A percentile compares a stretch with the other conserved stretches of the same genome.
These are phyloP conservation scores for Luzula sylvatica DNA, from an alignment of 176 grass and related monocot genomes.

Conservation along the genomic window DNA sequence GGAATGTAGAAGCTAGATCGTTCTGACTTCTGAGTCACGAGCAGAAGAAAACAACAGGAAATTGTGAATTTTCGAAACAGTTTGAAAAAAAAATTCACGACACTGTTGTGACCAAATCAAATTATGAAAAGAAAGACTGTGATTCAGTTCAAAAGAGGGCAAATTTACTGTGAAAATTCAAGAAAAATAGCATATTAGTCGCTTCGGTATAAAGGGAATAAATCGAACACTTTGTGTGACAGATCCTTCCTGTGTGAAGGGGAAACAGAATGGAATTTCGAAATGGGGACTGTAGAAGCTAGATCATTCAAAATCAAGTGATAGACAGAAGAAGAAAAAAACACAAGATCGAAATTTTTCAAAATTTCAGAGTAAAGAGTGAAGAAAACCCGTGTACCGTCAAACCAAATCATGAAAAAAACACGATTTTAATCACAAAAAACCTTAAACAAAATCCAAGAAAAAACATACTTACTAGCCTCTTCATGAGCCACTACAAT, in stretches of 20 bases:
- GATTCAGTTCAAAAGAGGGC: too few species aligned
- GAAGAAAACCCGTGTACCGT: constrained; percentile 5
- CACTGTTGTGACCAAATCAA: too few species aligned
- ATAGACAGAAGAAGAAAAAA: constrained; percentile 24
- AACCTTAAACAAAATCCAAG: neutral
- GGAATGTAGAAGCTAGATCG: too few species aligned
- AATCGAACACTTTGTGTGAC: constrained; percentile 6
- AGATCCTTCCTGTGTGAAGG: neutral
- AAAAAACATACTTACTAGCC: constrained; percentile 70
- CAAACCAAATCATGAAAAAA: constrained; percentile 4
- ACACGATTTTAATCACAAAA: neutral
- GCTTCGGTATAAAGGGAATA: constrained; percentile 7
- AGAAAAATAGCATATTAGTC: constrained; percentile 41
- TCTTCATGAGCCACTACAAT: constrained; percentile 55
- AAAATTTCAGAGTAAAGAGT: constrained; percentile 17
- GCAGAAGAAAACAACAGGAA: neutral
- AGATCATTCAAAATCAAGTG: constrained; percentile 22
- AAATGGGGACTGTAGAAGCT: constrained; percentile 20
- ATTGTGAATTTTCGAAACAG: too few species aligned
- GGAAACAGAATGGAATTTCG: constrained; percentile 3
- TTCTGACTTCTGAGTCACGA: neutral
- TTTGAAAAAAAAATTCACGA: too few species aligned
- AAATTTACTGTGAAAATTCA: too few species aligned
- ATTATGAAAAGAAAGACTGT: too few species aligned
- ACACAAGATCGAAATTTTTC: constrained; percentile 3